Base-by-base conservation (phyloP, 257 asterid species). In the Solanum chilense region DNA sequence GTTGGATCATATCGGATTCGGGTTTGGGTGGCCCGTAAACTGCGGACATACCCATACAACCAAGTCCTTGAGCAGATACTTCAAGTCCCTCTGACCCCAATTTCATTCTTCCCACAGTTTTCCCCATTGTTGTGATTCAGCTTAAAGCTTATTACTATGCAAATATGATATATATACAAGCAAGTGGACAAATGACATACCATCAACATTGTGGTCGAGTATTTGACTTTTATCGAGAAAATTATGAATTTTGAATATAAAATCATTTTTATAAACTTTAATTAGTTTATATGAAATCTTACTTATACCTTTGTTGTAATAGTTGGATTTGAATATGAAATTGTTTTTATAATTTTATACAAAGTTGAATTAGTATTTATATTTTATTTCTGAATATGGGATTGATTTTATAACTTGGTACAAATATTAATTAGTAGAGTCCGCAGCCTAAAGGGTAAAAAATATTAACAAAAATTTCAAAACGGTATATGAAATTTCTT, bases 21-120 rank as follows among this genome's bases (percentile, higher is more conserved):
- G 93, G 94, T 86, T 91, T 92, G 7, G 93, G 92, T 20, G 87
- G 87, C 21, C 94, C 93, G 37, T 92, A 92, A 75, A 56, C 66
- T 35, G 89, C 82, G 5, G 93, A 92, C 94, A 90, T 91, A 52
- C 91, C 86, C 93, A 92, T 88, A 70, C 92, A 92, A 5, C 94
- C 94, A 58, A 92, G 86, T 14, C 93, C 94, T 9, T 87, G 93
- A 1, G 77, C 84, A 23, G 93, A 91, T 6, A 90, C 91, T 76
- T 90, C 89, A 3, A 92, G 81, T 0, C 94, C 94, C 23, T 87
- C 86, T 3, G 91, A 88, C 1, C 94, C 94, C 84, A 92, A 31
- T 69, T 91, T 88, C 3, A 89, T 90, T 83, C 84, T 87, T 5
- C 91, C 88, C 58, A 87, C 92, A 64, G 35, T 62, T 35, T 66